Evolutionary conservation across 805 yeast species (phyloP).

Genomic region (Candida montana): DNA sequence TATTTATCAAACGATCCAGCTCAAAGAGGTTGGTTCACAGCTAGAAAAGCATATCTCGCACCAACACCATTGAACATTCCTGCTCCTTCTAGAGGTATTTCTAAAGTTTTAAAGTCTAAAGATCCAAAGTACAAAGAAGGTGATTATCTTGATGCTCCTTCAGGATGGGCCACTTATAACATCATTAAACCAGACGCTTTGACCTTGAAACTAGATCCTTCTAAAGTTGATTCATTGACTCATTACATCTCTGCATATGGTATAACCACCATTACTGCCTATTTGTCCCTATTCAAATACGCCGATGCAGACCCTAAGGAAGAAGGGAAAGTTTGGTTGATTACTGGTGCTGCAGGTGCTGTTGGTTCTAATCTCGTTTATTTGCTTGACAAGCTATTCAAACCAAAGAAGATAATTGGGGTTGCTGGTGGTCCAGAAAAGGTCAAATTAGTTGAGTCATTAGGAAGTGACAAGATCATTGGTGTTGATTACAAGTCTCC

Average conservation of each 20-base stretch:
- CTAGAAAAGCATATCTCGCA: slow-evolving; percentile 27
- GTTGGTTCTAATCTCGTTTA: slow-evolving; percentile 58
- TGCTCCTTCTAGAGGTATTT: slow-evolving; percentile 47
- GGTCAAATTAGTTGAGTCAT: slow-evolving; percentile 44
- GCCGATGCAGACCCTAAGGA: slow-evolving; percentile 40
- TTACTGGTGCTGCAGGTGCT: slow-evolving; percentile 72
- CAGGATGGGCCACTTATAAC: slow-evolving; percentile 46
- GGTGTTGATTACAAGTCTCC: slow-evolving; percentile 49
- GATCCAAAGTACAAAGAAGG: slow-evolving; percentile 36
- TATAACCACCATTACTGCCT: slow-evolving; percentile 57
- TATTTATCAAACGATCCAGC: slow-evolving; percentile 58
- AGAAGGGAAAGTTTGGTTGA: slow-evolving; percentile 40
- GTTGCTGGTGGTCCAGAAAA: slow-evolving; percentile 58
- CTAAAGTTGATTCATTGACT: slow-evolving; percentile 27
- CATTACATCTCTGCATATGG: slow-evolving; percentile 48
- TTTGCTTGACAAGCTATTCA: slow-evolving; percentile 46
- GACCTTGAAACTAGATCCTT: slow-evolving; percentile 13
- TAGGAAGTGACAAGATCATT: slow-evolving; percentile 51
- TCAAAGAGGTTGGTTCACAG: slow-evolving; percentile 51
- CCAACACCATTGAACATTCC: slow-evolving; percentile 36
- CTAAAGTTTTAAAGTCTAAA: slow-evolving; percentile 43
- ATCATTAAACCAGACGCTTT: slow-evolving; percentile 25
- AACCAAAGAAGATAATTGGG: slow-evolving; percentile 53
- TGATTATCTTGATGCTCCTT: slow-evolving; percentile 34
- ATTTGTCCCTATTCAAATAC: slow-evolving; percentile 45